phyloP scores from a whole-genome alignment of 2,329 filamentous ascomycete genomes.

The Colletotrichum sojae region DNA sequence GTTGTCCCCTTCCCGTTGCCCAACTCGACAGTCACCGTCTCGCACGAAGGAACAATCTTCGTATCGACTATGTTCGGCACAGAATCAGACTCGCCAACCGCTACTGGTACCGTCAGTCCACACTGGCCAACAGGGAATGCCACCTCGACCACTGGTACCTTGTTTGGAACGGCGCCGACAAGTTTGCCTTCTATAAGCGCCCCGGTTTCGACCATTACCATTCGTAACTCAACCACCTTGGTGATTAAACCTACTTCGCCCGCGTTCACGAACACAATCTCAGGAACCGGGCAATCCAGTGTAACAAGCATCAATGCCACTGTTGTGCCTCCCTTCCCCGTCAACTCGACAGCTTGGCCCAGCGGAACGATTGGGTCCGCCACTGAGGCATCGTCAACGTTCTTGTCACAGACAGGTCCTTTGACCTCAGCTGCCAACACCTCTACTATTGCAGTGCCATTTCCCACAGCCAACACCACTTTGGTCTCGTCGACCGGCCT shows the following conservation, averaged over 20 bases:
- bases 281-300: not conserved
- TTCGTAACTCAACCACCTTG: not conserved
- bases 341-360: slow-evolving; percentile 15
- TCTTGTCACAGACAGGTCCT: not conserved
- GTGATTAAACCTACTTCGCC: not conserved
- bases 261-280: not conserved
- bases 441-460: not conserved
- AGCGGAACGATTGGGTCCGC: slow-evolving; percentile 20
- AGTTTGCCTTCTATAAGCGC: not conserved
- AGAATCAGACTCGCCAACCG: not conserved
- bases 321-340: slow-evolving; percentile 11
- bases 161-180: not conserved
- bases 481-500: not conserved
- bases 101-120: not conserved
- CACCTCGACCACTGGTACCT: not conserved
- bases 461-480: slow-evolving; percentile 13
- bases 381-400: slow-evolving; percentile 8
- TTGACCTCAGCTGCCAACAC: slow-evolving; percentile 7
- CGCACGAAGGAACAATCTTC: slow-evolving; percentile 10
- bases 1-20: not conserved
- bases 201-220: not conserved
- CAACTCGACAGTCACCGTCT: slow-evolving; percentile 13
- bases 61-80: slow-evolving; percentile 1
- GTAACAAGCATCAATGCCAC: not conserved
- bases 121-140: not conserved